Evolutionary conservation across 495 filamentous ascomycete species (phyloP).

Genomic region (Halenospora varia): DNA sequence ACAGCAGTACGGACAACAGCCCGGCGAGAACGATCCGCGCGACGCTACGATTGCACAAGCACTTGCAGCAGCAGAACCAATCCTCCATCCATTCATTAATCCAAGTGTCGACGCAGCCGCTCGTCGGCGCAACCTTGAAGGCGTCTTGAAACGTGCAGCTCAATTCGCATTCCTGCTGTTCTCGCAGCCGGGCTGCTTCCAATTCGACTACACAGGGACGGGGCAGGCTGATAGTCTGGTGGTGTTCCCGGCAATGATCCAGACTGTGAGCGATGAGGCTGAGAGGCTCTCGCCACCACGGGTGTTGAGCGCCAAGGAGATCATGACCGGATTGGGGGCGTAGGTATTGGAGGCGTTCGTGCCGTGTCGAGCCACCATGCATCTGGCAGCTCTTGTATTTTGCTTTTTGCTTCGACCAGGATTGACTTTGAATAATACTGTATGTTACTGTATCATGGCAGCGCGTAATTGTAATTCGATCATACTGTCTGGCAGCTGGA

Average conservation of each 20-base stretch:
- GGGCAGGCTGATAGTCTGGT: conserved; percentile 24
- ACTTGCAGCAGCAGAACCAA: conserved; percentile 16
- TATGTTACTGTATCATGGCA: no score
- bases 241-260: conserved; percentile 32
- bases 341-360: no score
- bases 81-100: conserved; percentile 26
- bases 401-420: no score
- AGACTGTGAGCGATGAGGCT: conserved; percentile 28
- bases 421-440: no score
- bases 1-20: conserved; percentile 21
- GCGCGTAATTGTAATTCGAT: no score
- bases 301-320: conserved; percentile 26
- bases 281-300: conserved; percentile 19
- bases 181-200: conserved; percentile 29
- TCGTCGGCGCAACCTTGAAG: conserved; percentile 29
- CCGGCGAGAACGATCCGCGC: conserved; percentile 21
- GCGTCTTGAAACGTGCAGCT: conserved; percentile 31
- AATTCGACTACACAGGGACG: conserved; percentile 29
- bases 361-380: no score
- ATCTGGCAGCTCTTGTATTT: no score
- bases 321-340: conserved; percentile 15
- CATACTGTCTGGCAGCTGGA: no score
- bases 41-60: conserved; percentile 19
- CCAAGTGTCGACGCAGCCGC: conserved; percentile 17
- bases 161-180: conserved; percentile 34